Conservation (phyloP, 192 early-diverging fungal genomes). For the Linnemannia hyalina region DNA sequence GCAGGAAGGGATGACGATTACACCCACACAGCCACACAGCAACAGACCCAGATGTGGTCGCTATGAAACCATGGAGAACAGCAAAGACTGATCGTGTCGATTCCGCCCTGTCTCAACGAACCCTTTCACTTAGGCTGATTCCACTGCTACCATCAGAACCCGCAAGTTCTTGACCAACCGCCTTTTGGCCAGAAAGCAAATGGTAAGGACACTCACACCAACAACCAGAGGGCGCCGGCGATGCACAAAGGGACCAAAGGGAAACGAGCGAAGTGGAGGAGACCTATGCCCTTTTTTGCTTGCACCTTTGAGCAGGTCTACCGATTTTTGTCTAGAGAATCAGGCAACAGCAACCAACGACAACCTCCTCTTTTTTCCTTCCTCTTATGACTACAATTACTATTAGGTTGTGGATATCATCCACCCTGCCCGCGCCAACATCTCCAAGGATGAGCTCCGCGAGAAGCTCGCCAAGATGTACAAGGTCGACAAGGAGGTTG, state of each 20-base stretch:
- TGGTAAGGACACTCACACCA: conserved; percentile 59
- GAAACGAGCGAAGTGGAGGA: not conserved
- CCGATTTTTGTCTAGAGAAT: not conserved
- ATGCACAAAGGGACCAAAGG: not conserved
- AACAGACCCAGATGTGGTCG: conserved; percentile 11
- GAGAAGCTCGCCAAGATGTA: conserved; percentile 95
- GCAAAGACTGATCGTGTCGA: not conserved
- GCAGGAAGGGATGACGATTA: not conserved
- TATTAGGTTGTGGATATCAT: conserved; percentile 87
- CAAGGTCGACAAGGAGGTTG: conserved; percentile 89
- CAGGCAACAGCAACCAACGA: not conserved
- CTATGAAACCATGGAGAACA: conserved; percentile 7
- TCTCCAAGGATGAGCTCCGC: conserved; percentile 93
- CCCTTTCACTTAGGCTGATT: conserved; percentile 73
- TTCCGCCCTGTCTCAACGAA: not conserved
- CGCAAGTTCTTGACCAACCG: conserved; percentile 99
- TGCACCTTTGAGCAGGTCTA: not conserved
- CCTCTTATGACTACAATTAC: not conserved
- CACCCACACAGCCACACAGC: not conserved
- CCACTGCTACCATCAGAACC: conserved; percentile 95
- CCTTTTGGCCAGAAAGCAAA: conserved; percentile 96
- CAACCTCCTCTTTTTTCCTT: not conserved
- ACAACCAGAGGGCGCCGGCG: not conserved
- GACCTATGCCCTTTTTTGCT: not conserved
- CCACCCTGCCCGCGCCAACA: conserved; percentile 94